Evolutionary conservation across 768 basidiomycete species (phyloP).

Genomic region (Suillus subluteus): DNA sequence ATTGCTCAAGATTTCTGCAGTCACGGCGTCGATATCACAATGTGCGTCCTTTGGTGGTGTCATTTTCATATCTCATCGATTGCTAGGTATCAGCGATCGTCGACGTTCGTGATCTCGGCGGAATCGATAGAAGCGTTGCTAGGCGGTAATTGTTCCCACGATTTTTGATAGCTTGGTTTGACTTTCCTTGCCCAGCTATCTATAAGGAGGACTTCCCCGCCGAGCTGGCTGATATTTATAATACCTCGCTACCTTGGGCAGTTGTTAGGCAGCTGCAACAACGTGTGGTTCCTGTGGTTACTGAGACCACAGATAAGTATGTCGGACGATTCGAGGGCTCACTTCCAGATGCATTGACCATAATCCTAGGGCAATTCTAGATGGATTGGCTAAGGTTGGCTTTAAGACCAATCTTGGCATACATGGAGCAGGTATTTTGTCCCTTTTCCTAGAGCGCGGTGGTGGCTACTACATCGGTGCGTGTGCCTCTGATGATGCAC

Average conservation of each 20-base stretch:
- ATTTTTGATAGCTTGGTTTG: background rate
- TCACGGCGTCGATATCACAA: slow-evolving; percentile 34
- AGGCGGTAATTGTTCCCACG: slow-evolving; percentile 10
- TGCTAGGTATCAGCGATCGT: slow-evolving; percentile 29
- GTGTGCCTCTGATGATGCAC: slow-evolving; percentile 6
- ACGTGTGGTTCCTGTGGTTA: slow-evolving; percentile 19
- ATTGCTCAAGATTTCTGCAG: slow-evolving; percentile 41
- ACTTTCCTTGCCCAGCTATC: slow-evolving; percentile 11
- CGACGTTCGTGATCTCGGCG: slow-evolving; percentile 25
- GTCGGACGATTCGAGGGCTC: slow-evolving; percentile 4
- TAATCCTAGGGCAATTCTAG: slow-evolving; percentile 35
- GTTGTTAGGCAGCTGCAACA: slow-evolving; percentile 24
- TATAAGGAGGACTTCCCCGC: slow-evolving; percentile 27
- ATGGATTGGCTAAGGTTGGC: slow-evolving; percentile 42
- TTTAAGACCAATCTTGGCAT: slow-evolving; percentile 42
- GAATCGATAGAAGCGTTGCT: slow-evolving; percentile 14
- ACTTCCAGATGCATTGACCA: background rate
- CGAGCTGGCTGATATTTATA: slow-evolving; percentile 26
- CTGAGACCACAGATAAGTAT: slow-evolving; percentile 32
- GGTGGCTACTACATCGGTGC: slow-evolving; percentile 48
- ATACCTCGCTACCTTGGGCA: slow-evolving; percentile 20
- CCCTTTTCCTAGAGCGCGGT: slow-evolving; percentile 27
- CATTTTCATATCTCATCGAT: slow-evolving; percentile 11
- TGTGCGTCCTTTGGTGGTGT: slow-evolving; percentile 16
- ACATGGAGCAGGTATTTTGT: slow-evolving; percentile 37